These are phyloP conservation scores for Hansenula lynferdii DNA, from an alignment of 1,139 yeast species.

Conservation along the genomic window DNA sequence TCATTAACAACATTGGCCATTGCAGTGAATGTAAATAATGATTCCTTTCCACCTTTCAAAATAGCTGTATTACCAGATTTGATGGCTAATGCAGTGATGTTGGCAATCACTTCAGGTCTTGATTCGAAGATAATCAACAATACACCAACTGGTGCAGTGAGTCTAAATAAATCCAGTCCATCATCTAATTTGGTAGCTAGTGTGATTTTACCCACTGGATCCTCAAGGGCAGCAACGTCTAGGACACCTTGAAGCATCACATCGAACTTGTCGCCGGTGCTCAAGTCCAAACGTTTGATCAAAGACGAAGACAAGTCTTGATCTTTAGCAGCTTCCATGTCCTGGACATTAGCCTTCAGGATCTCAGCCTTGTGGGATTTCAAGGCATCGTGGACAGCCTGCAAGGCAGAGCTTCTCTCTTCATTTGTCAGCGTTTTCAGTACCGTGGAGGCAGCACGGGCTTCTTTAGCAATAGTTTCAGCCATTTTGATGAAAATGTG, in stretches of 20 bases:
- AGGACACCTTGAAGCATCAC: conserved; percentile 91
- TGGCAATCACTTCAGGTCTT: conserved; percentile 98
- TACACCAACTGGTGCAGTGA: conserved; percentile 95
- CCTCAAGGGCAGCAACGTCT: conserved; percentile 84
- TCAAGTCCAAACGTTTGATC: conserved; percentile 77
- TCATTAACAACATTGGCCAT: conserved; percentile 69
- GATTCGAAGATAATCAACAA: conserved; percentile 90
- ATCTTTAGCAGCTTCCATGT: conserved; percentile 62
- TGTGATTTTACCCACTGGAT: conserved; percentile 85
- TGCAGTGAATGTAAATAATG: conserved; percentile 74
- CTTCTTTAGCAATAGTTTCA: conserved; percentile 72
- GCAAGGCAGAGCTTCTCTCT: conserved; percentile 69
- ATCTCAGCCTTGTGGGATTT: conserved; percentile 53
- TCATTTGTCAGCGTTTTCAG: conserved; percentile 73
- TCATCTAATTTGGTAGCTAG: conserved; percentile 84
- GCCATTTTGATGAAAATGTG: conserved; percentile 30
- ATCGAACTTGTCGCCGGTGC: conserved; percentile 80
- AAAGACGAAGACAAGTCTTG: conserved; percentile 62
- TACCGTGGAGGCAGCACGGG: conserved; percentile 72
- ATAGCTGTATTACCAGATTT: conserved; percentile 96
- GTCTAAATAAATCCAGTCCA: conserved; percentile 71
- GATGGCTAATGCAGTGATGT: conserved; percentile 90
- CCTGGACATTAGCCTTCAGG: conserved; percentile 66
- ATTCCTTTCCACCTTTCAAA: conserved; percentile 95
- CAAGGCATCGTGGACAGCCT: conserved; percentile 67